Base-by-base conservation (phyloP, 352 stramenopile species). In the Phytophthora quininea region DNA sequence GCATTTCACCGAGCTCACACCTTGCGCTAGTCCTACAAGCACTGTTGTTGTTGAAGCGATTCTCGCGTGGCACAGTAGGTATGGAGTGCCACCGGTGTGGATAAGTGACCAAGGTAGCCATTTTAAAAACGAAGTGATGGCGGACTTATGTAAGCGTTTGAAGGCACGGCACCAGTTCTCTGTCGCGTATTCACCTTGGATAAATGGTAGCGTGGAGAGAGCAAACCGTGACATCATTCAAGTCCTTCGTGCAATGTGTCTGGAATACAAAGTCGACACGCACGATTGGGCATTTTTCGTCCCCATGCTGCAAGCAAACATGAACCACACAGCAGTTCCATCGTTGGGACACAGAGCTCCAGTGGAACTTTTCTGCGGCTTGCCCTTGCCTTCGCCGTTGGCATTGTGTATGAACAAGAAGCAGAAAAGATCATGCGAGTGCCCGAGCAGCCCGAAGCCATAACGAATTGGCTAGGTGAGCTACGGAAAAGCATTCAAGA, bases 51-150 rank as follows among this genome's bases (percentile, higher is more conserved):
- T 58, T 1, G 51, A 58, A 14, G 51, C 51, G 14, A 48, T 58
- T 11, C 35, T 58, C 2, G 32, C 51, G 4, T 58, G 51, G 51
- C 35, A 58, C 37, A 58, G 51, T 30, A 29, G 51, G n/a, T 59
- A 33, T 62, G 65, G 53, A 8, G 6, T 51, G 27, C 66, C 71
- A 1, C 9, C 40, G 4, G 32, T 66, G 1, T 73, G 54, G 65
- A 56, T 78, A 3, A 63, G 42, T 43, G 64, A 75, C 49, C 12
- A 61, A 35, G 71, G 67, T 0, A 59, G 1, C 19, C 71, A 75
- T 47, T 79, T 76, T 54, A 75, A 73, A 50, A 79, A 69, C 42
- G 35, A 40, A 11, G 35, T 40, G 35, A 11, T 40, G 35, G 35
- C 35, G 10, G 35, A 40, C 6, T 6, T 40, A 11, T 38, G 15